These are phyloP conservation scores for Leishmania amazonensis DNA, from an alignment of 208 protist genomes.

Conservation along the genomic window DNA sequence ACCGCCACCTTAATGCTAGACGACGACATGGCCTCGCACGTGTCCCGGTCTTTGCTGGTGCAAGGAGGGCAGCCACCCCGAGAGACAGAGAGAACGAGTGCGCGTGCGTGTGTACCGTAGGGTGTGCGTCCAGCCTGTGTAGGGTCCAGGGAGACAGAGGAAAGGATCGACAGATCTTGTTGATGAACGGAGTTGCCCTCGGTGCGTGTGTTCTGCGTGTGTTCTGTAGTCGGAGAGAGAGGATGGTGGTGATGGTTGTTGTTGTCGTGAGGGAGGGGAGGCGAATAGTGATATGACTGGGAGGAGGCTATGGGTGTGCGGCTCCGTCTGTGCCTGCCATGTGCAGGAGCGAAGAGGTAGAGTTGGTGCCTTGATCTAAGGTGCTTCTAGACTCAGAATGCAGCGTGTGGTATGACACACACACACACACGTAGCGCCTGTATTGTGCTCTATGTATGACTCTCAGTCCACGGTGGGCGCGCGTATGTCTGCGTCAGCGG, in stretches of 20 bases:
- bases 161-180: neutral
- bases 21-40: conserved; percentile 19
- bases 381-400: neutral
- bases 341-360: neutral
- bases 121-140: neutral
- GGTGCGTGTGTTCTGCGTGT: neutral
- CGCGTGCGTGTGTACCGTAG: neutral
- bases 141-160: no score
- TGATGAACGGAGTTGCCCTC: neutral
- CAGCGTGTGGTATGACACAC: neutral
- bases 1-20: conserved; percentile 90
- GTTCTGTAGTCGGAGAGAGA: neutral
- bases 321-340: conserved; percentile 9
- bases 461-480: neutral
- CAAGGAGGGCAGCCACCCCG: no score
- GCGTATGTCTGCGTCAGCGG: neutral
- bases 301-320: neutral
- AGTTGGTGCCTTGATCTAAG: neutral
- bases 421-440: neutral
- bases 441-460: neutral
- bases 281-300: neutral
- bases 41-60: neutral
- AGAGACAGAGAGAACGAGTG: neutral
- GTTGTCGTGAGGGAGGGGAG: neutral
- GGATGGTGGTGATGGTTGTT: neutral